Percentiles rank a stretch among this genome's conserved stretches.
Conservation (phyloP, 768 basidiomycete genomes). For the Cystofilobasidium bisporidii region DNA sequence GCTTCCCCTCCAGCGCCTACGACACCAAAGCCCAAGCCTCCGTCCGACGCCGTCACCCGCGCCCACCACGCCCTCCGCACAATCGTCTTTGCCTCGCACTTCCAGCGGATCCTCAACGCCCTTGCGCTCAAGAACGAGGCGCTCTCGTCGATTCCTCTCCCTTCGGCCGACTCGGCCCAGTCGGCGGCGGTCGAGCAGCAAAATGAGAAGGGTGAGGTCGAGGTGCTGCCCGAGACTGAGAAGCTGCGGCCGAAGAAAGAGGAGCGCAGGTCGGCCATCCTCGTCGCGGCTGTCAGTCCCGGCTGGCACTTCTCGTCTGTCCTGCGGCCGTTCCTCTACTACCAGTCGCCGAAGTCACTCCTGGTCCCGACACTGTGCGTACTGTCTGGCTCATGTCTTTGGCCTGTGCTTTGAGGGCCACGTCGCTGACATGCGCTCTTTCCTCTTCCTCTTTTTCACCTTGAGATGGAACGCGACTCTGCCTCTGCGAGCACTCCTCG, state of each 20-base stretch:
- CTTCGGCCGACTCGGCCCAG: neutral
- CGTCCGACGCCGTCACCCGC: neutral
- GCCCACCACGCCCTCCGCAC: conserved; percentile 25
- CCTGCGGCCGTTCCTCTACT: conserved; percentile 13
- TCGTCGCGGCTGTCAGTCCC: conserved; percentile 18
- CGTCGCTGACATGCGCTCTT: neutral
- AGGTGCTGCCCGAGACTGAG: neutral
- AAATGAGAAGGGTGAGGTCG: neutral
- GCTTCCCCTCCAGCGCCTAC: neutral
- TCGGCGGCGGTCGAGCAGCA: neutral
- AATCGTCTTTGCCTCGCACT: conserved; percentile 23
- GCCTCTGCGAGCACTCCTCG: conserved; percentile 11
- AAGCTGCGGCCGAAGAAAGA: neutral
- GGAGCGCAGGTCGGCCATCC: conserved; percentile 16
- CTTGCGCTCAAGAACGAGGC: conserved; percentile 15
- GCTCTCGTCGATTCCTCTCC: neutral
- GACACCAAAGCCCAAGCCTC: neutral
- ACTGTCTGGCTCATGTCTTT: neutral
- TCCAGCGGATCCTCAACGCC: conserved; percentile 28
- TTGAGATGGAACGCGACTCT: conserved; percentile 17
- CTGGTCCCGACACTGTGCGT: neutral
- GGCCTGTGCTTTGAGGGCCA: too few relatives aligned
- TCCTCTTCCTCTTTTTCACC: neutral
- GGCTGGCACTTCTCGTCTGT: conserved; percentile 16
- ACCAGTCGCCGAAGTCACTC: neutral